Conservation (phyloP, 768 basidiomycete species). For the Amylocystis lapponica region DNA sequence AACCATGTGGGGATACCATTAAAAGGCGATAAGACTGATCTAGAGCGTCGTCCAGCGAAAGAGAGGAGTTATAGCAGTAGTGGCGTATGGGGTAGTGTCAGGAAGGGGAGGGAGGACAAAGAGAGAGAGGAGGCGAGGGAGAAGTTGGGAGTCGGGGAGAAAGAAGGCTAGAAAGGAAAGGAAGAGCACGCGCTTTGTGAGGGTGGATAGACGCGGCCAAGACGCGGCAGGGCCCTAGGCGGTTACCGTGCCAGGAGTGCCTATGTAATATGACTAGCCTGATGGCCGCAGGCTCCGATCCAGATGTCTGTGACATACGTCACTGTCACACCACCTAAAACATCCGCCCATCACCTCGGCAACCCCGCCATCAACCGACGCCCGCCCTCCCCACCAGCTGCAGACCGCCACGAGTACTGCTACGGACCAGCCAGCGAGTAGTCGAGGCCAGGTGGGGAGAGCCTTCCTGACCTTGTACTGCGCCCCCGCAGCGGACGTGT, state of each 20-base stretch:
- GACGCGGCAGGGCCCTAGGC: slow-evolving; percentile 16
- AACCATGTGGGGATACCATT: slow-evolving; percentile 28
- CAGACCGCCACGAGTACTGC: not conserved
- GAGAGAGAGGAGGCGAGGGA: slow-evolving; percentile 3
- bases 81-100: slow-evolving; percentile 15
- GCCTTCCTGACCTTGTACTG: no score
- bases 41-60: slow-evolving; percentile 28
- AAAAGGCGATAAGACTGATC: slow-evolving; percentile 15
- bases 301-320: slow-evolving; percentile 25
- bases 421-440: no score
- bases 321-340: slow-evolving; percentile 6
- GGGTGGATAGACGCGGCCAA: slow-evolving; percentile 9
- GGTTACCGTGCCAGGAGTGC: slow-evolving; percentile 26
- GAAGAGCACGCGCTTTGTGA: slow-evolving; percentile 21
- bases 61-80: slow-evolving; percentile 11
- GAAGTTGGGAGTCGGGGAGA: slow-evolving; percentile 12
- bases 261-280: slow-evolving; percentile 24
- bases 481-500: no score
- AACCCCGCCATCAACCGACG: slow-evolving; percentile 5
- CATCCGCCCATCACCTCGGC: slow-evolving; percentile 10
- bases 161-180: slow-evolving; percentile 18
- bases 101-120: slow-evolving; percentile 20
- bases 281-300: slow-evolving; percentile 27
- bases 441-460: no score
- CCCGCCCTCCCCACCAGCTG: slow-evolving; percentile 1